Evolutionary conservation across 2,329 filamentous ascomycete genomes (phyloP).

Genomic region (Tolypocladium album): DNA sequence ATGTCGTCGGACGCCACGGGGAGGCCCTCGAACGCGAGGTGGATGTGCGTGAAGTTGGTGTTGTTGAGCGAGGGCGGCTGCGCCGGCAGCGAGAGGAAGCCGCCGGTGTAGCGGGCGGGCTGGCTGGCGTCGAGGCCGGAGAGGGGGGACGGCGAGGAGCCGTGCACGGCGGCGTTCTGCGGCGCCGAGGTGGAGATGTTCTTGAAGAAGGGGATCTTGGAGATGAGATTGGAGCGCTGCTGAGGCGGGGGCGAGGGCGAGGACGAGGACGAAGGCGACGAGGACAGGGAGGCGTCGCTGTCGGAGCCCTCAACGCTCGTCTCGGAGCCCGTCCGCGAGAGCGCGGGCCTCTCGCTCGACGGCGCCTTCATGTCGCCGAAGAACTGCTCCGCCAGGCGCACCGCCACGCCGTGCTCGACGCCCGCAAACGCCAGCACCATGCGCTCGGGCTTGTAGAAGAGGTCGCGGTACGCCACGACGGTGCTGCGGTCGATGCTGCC

Average conservation of each 20-base stretch:
- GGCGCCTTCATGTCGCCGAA: conserved; percentile 78
- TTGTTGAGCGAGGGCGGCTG: conserved; percentile 71
- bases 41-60: conserved; percentile 80
- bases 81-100: conserved; percentile 75
- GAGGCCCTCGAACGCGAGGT: conserved; percentile 90
- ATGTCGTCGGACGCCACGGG: conserved; percentile 87
- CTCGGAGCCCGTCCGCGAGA: conserved; percentile 48
- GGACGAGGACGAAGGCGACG: conserved; percentile 11
- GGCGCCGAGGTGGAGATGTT: conserved; percentile 69
- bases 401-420: conserved; percentile 70
- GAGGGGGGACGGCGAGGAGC: conserved; percentile 27
- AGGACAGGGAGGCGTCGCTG: conserved; percentile 20
- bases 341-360: conserved; percentile 24
- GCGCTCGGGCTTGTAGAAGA: conserved; percentile 80
- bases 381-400: conserved; percentile 68
- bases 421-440: conserved; percentile 95
- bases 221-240: conserved; percentile 58
- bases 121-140: conserved; percentile 45
- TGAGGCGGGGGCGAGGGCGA: conserved; percentile 18
- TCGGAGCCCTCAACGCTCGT: conserved; percentile 35
- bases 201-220: conserved; percentile 82
- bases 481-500: conserved; percentile 61
- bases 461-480: conserved; percentile 66
- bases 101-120: conserved; percentile 81
- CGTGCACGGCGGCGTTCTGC: conserved; percentile 46